Evolutionary conservation across 257 asterid species (phyloP).

Genomic region (Solanum bulbocastanum): DNA sequence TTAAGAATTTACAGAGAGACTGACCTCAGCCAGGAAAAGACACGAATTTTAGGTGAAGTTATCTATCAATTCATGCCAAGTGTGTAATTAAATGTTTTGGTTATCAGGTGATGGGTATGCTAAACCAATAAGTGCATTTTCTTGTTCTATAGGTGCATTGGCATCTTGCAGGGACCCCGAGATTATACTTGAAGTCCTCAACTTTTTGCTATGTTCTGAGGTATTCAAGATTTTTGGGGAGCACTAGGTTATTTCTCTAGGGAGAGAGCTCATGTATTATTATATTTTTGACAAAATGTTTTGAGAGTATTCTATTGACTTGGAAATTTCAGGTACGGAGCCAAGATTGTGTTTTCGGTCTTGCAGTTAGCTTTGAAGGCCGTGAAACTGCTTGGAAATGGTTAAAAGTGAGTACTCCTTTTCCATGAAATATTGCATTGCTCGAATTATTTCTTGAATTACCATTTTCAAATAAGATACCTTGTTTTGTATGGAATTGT

Average conservation of each 20-base stretch:
- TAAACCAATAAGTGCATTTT: neutral
- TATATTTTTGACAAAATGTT: neutral
- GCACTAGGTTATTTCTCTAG: neutral
- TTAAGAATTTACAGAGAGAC: conserved; percentile 69
- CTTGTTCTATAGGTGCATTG: conserved; percentile 43
- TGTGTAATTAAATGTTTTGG: neutral
- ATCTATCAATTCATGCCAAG: neutral
- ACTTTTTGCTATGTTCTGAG: conserved; percentile 72
- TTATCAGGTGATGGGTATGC: neutral
- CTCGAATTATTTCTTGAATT: neutral
- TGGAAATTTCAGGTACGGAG: conserved; percentile 60
- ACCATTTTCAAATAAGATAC: neutral
- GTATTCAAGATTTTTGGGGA: conserved; percentile 19
- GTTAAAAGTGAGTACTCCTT: conserved; percentile 56
- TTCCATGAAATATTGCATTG: neutral
- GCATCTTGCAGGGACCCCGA: conserved; percentile 72
- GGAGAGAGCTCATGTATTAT: neutral
- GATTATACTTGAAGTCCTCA: conserved; percentile 54
- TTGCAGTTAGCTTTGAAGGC: conserved; percentile 59
- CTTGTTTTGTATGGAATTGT: neutral
- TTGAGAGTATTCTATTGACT: neutral
- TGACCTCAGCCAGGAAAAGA: conserved; percentile 97
- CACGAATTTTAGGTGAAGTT: conserved; percentile 59
- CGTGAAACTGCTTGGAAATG: conserved; percentile 80
- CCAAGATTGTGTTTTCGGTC: conserved; percentile 82